A percentile compares a stretch with the other conserved stretches of the same genome.
Conservation (phyloP, 169 alveolate species). For the Nephromyces sp. region DNA sequence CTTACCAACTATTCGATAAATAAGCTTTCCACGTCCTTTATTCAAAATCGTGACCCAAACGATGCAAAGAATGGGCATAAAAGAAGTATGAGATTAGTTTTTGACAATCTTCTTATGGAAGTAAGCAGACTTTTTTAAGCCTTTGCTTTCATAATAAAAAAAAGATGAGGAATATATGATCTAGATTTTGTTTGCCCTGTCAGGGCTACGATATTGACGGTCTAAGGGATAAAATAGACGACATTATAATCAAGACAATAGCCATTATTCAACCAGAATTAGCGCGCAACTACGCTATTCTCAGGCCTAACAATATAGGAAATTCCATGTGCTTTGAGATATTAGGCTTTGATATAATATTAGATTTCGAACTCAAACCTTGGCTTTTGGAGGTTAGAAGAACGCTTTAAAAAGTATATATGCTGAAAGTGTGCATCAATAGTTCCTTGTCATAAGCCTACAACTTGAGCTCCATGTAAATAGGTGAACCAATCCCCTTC, state of each 20-base stretch:
- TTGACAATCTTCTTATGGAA: conserved; percentile 39
- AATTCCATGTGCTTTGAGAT: conserved; percentile 74
- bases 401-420: too few relatives aligned
- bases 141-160: not conserved
- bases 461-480: not conserved
- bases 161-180: not conserved
- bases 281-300: conserved; percentile 61
- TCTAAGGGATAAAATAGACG: conserved; percentile 46
- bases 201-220: conserved; percentile 49
- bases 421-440: not conserved
- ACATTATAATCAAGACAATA: conserved; percentile 69
- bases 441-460: not conserved
- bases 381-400: conserved; percentile 54
- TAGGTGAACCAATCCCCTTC: conserved; percentile 70
- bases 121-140: too few relatives aligned
- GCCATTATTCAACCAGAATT: conserved; percentile 61
- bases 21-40: conserved; percentile 57
- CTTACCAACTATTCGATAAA: conserved; percentile 80
- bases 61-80: conserved; percentile 63
- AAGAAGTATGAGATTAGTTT: conserved; percentile 54
- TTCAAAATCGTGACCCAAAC: conserved; percentile 47
- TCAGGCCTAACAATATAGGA: conserved; percentile 61
- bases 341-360: conserved; percentile 64
- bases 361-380: conserved; percentile 58
- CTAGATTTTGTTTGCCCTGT: not conserved